phyloP scores from a whole-genome alignment of 805 yeast genomes.

The Saturnispora serradocipensis region DNA sequence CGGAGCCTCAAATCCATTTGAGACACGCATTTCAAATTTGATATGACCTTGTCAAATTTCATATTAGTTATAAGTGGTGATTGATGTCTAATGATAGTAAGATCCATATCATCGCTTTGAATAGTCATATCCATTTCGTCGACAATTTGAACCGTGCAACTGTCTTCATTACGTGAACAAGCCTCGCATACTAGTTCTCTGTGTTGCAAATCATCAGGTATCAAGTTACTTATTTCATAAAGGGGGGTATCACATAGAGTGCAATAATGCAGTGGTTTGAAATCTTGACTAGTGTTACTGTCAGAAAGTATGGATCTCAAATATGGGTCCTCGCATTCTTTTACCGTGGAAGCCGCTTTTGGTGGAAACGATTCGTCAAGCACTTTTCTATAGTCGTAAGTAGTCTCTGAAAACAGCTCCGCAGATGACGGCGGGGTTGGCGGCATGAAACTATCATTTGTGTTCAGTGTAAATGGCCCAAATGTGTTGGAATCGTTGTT shows the following conservation, averaged over 20 bases:
- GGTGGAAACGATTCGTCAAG: slow-evolving; percentile 16
- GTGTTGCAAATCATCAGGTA: slow-evolving; percentile 21
- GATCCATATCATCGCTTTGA: slow-evolving; percentile 3
- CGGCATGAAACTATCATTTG: slow-evolving; percentile 1
- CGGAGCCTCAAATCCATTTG: slow-evolving; percentile 3
- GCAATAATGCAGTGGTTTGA: slow-evolving; percentile 35
- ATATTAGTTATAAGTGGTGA: background rate
- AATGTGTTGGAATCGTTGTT: background rate
- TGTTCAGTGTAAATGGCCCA: background rate
- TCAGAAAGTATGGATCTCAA: slow-evolving; percentile 21
- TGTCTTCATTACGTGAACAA: slow-evolving; percentile 33
- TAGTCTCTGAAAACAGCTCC: slow-evolving; percentile 6
- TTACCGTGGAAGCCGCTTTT: slow-evolving; percentile 18
- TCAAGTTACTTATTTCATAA: slow-evolving; percentile 45
- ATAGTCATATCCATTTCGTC: slow-evolving; percentile 7
- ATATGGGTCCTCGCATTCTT: slow-evolving; percentile 25
- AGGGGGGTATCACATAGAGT: slow-evolving; percentile 64
- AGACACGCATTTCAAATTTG: slow-evolving; percentile 1
- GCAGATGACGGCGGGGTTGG: slow-evolving; percentile 16
- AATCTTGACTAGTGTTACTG: background rate
- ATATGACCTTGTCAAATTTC: background rate
- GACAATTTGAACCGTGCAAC: slow-evolving; percentile 4
- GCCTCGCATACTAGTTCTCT: slow-evolving; percentile 55
- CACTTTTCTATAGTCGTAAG: background rate
- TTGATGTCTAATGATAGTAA: background rate